These are phyloP conservation scores for Dendrothele bispora DNA, from an alignment of 768 basidiomycete genomes.

Conservation along the genomic window DNA sequence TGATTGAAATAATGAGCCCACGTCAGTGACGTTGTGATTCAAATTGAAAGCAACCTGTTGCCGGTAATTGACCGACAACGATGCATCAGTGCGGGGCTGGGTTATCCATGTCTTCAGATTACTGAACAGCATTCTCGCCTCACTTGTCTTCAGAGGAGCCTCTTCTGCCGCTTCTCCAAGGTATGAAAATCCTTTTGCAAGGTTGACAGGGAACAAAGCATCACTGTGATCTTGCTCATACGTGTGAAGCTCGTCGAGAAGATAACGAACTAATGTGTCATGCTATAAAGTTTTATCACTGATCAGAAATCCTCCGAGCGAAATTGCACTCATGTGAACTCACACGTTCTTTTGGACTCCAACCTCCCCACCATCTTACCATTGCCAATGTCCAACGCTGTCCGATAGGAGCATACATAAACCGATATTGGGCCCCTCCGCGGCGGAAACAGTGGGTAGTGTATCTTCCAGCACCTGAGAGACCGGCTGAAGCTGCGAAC, in stretches of 20 bases:
- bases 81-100: no score
- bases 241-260: conserved; percentile 31
- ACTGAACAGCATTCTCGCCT: no score
- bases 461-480: conserved; percentile 16
- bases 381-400: conserved; percentile 33
- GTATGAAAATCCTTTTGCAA: no score
- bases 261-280: conserved; percentile 36
- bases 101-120: no score
- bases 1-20: no score
- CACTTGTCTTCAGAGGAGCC: no score
- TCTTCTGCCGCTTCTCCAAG: no score
- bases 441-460: conserved; percentile 36
- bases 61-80: no score
- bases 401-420: conserved; percentile 35
- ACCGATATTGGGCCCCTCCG: conserved; percentile 38
- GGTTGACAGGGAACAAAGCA: no score
- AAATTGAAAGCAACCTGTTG: no score
- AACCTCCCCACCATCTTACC: conserved; percentile 44
- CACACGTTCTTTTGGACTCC: conserved; percentile 39
- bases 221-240: conserved; percentile 28
- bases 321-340: conserved; percentile 7
- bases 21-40: no score
- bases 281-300: conserved; percentile 16
- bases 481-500: no score
- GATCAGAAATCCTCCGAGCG: not conserved